A percentile compares a stretch with the other conserved stretches of the same genome.
phyloP scores from a whole-genome alignment of 2,329 filamentous ascomycete species.

The Tolypocladium cylindrosporum region DNA sequence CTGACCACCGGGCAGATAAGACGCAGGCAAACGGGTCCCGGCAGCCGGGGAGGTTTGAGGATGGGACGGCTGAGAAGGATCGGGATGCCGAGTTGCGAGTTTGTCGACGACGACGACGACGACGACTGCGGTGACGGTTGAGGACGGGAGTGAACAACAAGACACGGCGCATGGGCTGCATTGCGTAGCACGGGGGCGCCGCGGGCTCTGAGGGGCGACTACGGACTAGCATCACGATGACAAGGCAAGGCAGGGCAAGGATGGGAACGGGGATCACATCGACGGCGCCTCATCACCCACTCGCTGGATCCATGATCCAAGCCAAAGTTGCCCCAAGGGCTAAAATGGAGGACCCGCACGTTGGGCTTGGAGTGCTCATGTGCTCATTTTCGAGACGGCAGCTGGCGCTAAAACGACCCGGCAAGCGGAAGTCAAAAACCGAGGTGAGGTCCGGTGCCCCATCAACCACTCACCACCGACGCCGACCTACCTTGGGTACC shows the following conservation, averaged over 20 bases:
- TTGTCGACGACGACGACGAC: background rate
- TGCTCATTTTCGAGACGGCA: slow-evolving; percentile 33
- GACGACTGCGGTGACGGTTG: background rate
- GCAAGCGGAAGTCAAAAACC: slow-evolving; percentile 4
- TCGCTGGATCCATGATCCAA: background rate
- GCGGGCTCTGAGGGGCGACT: background rate
- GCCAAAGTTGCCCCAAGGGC: background rate
- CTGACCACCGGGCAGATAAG: background rate
- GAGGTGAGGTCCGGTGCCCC: background rate
- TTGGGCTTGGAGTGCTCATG: slow-evolving; percentile 34
- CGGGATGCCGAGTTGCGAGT: background rate
- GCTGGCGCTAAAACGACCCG: slow-evolving; percentile 26
- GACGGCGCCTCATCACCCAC: background rate
- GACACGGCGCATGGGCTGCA: background rate
- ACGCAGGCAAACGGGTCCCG: background rate
- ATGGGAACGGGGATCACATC: background rate
- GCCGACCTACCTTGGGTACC: background rate
- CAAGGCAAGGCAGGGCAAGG: background rate
- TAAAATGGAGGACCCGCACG: slow-evolving; percentile 20
- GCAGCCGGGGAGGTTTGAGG: background rate
- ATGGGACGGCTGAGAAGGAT: background rate
- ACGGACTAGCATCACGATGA: background rate
- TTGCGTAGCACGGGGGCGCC: background rate
- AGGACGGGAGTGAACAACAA: background rate
- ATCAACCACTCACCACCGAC: background rate